A percentile compares a stretch with the other conserved stretches of the same genome.
phyloP scores from a whole-genome alignment of 2,329 filamentous ascomycete genomes.

The Ascochyta koolunga region DNA sequence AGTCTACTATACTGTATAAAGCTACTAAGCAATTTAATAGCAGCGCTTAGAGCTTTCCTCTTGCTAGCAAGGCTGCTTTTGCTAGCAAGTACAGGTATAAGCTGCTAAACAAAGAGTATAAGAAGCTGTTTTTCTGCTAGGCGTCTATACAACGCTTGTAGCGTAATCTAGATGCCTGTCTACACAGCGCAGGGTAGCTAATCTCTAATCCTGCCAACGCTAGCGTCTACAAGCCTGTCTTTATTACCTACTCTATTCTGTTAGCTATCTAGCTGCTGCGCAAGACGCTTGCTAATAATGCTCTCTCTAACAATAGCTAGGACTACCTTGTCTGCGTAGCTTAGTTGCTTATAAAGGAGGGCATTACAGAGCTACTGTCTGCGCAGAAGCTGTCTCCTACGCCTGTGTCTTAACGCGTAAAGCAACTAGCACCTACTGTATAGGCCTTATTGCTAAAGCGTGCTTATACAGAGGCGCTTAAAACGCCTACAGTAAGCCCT shows the following conservation, averaged over 20 bases:
- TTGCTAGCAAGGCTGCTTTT: not conserved
- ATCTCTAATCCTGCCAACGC: not conserved
- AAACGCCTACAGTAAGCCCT: not conserved
- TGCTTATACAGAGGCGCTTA: not conserved
- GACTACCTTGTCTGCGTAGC: not conserved
- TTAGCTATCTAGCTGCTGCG: not conserved
- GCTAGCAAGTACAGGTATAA: no score
- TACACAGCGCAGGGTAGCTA: not conserved
- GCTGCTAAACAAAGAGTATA: not conserved
- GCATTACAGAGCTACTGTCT: not conserved
- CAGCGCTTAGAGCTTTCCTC: not conserved
- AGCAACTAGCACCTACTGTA: not conserved
- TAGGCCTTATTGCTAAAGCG: not conserved
- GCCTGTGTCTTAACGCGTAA: not conserved
- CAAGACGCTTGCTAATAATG: not conserved
- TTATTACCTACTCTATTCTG: not conserved
- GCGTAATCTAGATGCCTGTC: not conserved
- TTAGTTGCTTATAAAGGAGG: not conserved
- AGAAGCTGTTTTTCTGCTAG: not conserved
- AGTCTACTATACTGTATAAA: not conserved
- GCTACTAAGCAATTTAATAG: not conserved
- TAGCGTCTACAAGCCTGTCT: not conserved
- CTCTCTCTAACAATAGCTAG: not conserved
- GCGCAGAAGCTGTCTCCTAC: not conserved
- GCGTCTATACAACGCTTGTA: not conserved